A percentile compares a stretch with the other conserved stretches of the same genome.
phyloP scores from a whole-genome alignment of 257 asterid genomes.

The Solanum etuberosum region DNA sequence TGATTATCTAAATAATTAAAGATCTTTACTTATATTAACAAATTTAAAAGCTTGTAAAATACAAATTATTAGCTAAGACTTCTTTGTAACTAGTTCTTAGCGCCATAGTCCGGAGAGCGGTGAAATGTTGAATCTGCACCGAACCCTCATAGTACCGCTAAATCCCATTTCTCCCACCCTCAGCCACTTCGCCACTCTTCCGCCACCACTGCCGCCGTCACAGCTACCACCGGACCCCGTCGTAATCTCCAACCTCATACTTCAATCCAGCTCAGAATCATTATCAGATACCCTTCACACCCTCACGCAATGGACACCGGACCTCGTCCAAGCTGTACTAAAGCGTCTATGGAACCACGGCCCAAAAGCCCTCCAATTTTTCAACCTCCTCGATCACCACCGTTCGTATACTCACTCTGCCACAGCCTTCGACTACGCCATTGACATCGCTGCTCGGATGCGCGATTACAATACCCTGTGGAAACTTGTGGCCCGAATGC shows the following conservation, averaged over 20 bases:
- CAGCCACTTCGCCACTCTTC: background rate
- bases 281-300: slow-evolving; percentile 26
- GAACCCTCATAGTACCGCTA: background rate
- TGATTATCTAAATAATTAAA: background rate
- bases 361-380: slow-evolving; percentile 88
- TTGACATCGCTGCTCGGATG: slow-evolving; percentile 70
- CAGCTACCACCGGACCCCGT: slow-evolving; percentile 22
- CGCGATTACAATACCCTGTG: slow-evolving; percentile 63
- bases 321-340: slow-evolving; percentile 52
- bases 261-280: slow-evolving; percentile 27
- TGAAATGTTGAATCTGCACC: background rate
- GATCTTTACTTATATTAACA: background rate
- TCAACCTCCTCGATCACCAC: slow-evolving; percentile 54
- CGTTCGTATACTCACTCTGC: slow-evolving; percentile 54
- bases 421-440: slow-evolving; percentile 53
- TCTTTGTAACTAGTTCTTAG: background rate
- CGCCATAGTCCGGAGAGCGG: background rate
- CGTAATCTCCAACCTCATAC: slow-evolving; percentile 34
- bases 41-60: background rate
- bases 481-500: slow-evolving; percentile 58
- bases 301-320: slow-evolving; percentile 46
- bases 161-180: slow-evolving; percentile 9
- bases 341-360: slow-evolving; percentile 95
- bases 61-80: background rate
- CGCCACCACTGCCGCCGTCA: background rate